Conservation (phyloP, 2,329 filamentous ascomycete species). For the Nigrospora osmanthi region DNA sequence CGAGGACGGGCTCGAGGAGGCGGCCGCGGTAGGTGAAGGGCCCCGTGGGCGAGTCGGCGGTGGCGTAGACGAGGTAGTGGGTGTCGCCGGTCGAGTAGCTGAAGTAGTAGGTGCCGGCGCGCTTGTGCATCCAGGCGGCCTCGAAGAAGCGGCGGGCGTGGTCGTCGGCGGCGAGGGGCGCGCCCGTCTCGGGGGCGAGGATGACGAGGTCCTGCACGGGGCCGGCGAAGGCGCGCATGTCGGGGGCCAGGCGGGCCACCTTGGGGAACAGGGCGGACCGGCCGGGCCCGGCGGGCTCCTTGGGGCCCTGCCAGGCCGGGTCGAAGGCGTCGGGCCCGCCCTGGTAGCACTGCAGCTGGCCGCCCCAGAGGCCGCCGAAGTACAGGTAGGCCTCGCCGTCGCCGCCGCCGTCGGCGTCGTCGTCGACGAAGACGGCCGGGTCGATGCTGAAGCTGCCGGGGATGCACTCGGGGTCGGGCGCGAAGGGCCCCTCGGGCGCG, state of each 20-base stretch:
- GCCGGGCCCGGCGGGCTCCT: constrained; percentile 51
- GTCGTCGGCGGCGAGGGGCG: constrained; percentile 56
- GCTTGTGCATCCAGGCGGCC: constrained; percentile 73
- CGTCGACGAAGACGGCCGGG: constrained; percentile 67
- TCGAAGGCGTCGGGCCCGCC: constrained; percentile 48
- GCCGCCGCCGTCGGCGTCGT: no score
- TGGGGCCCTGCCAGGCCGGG: constrained; percentile 40
- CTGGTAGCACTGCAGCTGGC: constrained; percentile 71
- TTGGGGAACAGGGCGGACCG: constrained; percentile 54
- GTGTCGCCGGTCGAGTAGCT: constrained; percentile 74
- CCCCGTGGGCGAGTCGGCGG: constrained; percentile 54
- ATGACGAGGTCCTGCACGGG: constrained; percentile 55
- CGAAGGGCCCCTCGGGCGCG: constrained; percentile 62
- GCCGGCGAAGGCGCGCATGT: constrained; percentile 55
- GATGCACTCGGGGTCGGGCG: constrained; percentile 56
- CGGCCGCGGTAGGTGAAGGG: constrained; percentile 66
- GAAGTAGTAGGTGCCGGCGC: constrained; percentile 63
- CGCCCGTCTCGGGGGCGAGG: constrained; percentile 51
- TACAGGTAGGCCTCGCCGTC: constrained; percentile 60
- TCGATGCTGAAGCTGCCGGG: constrained; percentile 68
- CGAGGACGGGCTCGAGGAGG: constrained; percentile 68
- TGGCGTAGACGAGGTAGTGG: constrained; percentile 65
- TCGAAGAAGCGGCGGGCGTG: constrained; percentile 74
- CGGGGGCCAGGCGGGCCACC: constrained; percentile 53
- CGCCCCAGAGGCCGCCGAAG: constrained; percentile 75